Percentiles rank a stretch among this genome's conserved stretches.
phyloP scores from a whole-genome alignment of 2,329 filamentous ascomycete genomes.

The Chaetoscypha palmicola region DNA sequence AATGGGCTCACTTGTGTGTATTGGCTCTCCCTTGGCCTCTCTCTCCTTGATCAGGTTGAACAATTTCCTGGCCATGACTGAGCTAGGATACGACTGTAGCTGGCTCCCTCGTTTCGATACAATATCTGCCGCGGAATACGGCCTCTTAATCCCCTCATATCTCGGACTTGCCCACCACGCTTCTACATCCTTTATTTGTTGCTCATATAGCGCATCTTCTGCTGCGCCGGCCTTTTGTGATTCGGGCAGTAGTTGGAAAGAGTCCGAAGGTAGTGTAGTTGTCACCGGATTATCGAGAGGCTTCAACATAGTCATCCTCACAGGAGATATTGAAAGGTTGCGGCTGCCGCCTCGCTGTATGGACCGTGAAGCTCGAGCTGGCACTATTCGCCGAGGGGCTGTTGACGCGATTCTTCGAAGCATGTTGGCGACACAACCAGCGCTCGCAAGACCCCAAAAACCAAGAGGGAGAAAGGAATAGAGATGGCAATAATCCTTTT shows the following conservation, averaged over 20 bases:
- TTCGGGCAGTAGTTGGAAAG: slow-evolving; percentile 80
- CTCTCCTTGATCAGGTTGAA: slow-evolving; percentile 82
- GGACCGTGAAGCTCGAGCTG: slow-evolving; percentile 6
- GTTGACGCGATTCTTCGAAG: slow-evolving; percentile 25
- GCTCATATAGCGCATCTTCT: slow-evolving; percentile 79
- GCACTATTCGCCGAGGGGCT: slow-evolving; percentile 11
- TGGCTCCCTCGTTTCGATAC: slow-evolving; percentile 88
- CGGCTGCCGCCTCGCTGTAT: slow-evolving; percentile 17
- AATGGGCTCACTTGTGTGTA: slow-evolving; percentile 72
- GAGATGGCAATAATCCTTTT: not conserved
- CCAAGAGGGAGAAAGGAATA: slow-evolving; percentile 3
- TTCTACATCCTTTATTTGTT: slow-evolving; percentile 77
- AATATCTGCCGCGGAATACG: slow-evolving; percentile 84
- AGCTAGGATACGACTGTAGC: slow-evolving; percentile 83
- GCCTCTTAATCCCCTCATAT: slow-evolving; percentile 82
- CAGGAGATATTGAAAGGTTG: slow-evolving; percentile 19
- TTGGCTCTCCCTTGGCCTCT: slow-evolving; percentile 70
- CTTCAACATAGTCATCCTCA: slow-evolving; percentile 23
- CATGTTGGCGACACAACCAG: slow-evolving; percentile 20
- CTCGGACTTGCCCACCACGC: slow-evolving; percentile 85
- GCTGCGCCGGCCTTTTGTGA: slow-evolving; percentile 67
- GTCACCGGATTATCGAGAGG: slow-evolving; percentile 26
- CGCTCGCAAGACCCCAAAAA: not conserved
- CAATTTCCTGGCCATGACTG: slow-evolving; percentile 88
- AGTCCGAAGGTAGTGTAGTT: slow-evolving; percentile 46